Conservation (phyloP, 2,329 filamentous ascomycete species). For the Paecilomyces niveus region DNA sequence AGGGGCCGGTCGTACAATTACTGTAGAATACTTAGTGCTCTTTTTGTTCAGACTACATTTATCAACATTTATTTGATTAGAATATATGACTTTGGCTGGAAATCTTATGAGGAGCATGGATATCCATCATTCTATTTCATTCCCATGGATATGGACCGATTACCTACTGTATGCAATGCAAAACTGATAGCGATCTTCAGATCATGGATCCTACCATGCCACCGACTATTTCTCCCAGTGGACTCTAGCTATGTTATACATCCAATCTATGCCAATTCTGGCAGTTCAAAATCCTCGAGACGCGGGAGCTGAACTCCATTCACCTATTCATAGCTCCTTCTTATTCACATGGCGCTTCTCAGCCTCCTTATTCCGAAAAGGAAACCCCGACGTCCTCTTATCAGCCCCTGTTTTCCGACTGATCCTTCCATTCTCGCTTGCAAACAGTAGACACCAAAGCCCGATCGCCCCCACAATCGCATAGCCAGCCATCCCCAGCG, state of each 20-base stretch:
- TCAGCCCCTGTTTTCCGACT: conserved; percentile 59
- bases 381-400: conserved; percentile 59
- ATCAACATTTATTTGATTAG: too few relatives aligned
- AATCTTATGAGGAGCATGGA: too few relatives aligned
- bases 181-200: too few relatives aligned
- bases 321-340: conserved; percentile 11
- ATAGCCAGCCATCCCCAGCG: conserved; percentile 54
- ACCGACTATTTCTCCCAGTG: background rate
- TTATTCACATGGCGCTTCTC: conserved; percentile 42
- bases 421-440: conserved; percentile 49
- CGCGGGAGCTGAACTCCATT: too few relatives aligned
- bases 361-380: conserved; percentile 55
- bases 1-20: background rate
- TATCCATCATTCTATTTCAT: too few relatives aligned
- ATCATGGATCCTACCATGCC: background rate
- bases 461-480: conserved; percentile 54
- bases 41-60: too few relatives aligned
- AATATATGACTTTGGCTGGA: too few relatives aligned
- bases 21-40: background rate
- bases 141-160: too few relatives aligned
- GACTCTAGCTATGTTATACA: background rate
- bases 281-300: too few relatives aligned
- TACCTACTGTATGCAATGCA: too few relatives aligned
- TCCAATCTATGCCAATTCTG: background rate
- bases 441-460: conserved; percentile 58